Conservation (phyloP, 495 filamentous ascomycete species). For the Talaromyces ruber region DNA sequence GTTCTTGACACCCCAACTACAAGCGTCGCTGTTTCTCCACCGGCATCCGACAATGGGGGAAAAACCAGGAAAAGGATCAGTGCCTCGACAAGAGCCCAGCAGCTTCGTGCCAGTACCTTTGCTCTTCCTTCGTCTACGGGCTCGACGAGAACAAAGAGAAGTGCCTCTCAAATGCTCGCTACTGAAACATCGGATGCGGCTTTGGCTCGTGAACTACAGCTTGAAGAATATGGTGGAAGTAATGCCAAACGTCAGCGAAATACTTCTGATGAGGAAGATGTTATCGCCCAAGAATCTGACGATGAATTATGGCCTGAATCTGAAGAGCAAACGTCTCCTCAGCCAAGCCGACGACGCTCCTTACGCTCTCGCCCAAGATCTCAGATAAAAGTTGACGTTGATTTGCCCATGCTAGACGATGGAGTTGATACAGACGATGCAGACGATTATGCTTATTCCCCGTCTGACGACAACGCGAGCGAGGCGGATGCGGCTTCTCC, state of each 20-base stretch:
- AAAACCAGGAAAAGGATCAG: conserved; percentile 22
- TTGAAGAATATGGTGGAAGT: conserved; percentile 46
- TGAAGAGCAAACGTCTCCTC: conserved; percentile 6
- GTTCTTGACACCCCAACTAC: conserved; percentile 72
- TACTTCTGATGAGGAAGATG: neutral
- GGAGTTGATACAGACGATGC: conserved; percentile 2
- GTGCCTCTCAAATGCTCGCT: conserved; percentile 14
- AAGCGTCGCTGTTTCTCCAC: conserved; percentile 56
- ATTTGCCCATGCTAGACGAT: conserved; percentile 5
- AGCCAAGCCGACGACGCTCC: neutral
- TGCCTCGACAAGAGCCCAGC: conserved; percentile 29
- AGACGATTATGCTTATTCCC: conserved; percentile 8
- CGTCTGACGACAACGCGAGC: conserved; percentile 7
- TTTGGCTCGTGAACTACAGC: conserved; percentile 51
- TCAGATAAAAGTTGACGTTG: conserved; percentile 4
- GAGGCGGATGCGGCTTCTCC: neutral
- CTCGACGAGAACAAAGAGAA: conserved; percentile 20
- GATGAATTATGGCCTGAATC: neutral
- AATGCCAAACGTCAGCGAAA: conserved; percentile 19
- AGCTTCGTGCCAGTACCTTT: conserved; percentile 31
- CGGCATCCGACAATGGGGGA: conserved; percentile 23
- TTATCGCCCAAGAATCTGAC: conserved; percentile 6
- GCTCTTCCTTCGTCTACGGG: conserved; percentile 18
- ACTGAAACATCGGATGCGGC: conserved; percentile 40
- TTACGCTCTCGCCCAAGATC: conserved; percentile 1